Conservation (phyloP, 1,284 basidiomycete genomes). For the Malassezia japonica region DNA sequence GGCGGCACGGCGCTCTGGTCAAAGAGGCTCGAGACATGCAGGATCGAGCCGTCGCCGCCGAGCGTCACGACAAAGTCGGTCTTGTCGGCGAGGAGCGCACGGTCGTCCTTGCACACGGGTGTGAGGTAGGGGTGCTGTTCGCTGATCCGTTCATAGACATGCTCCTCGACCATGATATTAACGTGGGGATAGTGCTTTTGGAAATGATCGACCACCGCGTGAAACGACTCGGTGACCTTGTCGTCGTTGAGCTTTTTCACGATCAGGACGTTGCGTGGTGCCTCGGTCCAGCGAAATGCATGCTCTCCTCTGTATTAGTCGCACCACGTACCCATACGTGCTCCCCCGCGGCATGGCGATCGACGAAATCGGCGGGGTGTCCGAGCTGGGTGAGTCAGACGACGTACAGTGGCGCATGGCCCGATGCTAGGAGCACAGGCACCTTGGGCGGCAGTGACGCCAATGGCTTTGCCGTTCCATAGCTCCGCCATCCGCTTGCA, state of each 20-base stretch:
- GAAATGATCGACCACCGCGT: conserved; percentile 48
- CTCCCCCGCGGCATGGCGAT: background rate
- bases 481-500: no score
- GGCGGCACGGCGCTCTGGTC: conserved; percentile 79
- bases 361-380: no score
- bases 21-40: conserved; percentile 87
- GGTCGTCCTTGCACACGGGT: background rate
- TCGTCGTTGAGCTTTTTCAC: conserved; percentile 53
- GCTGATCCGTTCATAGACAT: conserved; percentile 56
- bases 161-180: conserved; percentile 65
- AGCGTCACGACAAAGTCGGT: conserved; percentile 76
- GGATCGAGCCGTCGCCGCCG: conserved; percentile 88
- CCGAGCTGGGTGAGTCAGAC: no score
- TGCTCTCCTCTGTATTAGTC: no score
- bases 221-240: conserved; percentile 50
- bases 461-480: no score
- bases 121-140: conserved; percentile 51
- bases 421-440: no score
- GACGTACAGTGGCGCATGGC: no score
- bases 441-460: no score
- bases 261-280: conserved; percentile 50
- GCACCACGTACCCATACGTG: no score
- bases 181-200: conserved; percentile 58
- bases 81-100: conserved; percentile 25
- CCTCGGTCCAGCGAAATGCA: conserved; percentile 39